Percentiles rank a stretch among this genome's conserved stretches.
Evolutionary conservation across 129 eudicot species (phyloP).

Genomic region (Calendula officinalis): DNA sequence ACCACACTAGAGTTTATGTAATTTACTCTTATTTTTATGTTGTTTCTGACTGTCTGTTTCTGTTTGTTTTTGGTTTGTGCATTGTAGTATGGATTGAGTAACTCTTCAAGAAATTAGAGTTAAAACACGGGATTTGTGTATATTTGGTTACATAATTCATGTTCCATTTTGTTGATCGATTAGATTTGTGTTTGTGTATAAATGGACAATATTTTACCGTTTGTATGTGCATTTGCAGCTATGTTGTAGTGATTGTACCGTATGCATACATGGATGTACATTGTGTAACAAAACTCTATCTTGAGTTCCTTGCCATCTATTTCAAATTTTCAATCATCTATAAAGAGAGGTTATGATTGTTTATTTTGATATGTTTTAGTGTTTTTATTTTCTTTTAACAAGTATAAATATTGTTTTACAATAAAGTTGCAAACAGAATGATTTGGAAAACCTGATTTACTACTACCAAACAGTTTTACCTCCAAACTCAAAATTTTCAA

Average conservation of each 20-base stretch:
- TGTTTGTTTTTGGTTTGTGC: slow-evolving; percentile 18
- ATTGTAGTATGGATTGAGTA: slow-evolving; percentile 60
- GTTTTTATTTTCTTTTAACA: not conserved
- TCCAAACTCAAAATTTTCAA: not conserved
- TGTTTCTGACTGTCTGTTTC: slow-evolving; percentile 4
- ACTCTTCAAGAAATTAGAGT: not conserved
- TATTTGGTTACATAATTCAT: not conserved
- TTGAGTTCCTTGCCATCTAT: not conserved
- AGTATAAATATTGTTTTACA: not conserved
- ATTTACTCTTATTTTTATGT: not conserved
- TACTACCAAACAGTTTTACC: not conserved
- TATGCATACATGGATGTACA: not conserved
- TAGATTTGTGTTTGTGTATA: slow-evolving; percentile 13
- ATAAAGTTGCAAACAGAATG: not conserved
- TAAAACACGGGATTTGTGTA: not conserved
- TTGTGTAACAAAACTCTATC: not conserved
- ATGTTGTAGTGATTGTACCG: not conserved
- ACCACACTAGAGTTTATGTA: no score
- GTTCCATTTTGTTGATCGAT: slow-evolving; percentile 8
- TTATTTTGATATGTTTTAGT: not conserved
- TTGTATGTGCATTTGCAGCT: slow-evolving; percentile 7
- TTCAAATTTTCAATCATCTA: not conserved
- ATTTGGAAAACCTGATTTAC: not conserved
- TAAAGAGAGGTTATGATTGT: not conserved
- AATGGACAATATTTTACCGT: not conserved